Evolutionary conservation across 192 early-diverging fungal species (phyloP), one percentile per base, ranked within the genome.

Genomic region (Backusella tarrabulga): DNA sequence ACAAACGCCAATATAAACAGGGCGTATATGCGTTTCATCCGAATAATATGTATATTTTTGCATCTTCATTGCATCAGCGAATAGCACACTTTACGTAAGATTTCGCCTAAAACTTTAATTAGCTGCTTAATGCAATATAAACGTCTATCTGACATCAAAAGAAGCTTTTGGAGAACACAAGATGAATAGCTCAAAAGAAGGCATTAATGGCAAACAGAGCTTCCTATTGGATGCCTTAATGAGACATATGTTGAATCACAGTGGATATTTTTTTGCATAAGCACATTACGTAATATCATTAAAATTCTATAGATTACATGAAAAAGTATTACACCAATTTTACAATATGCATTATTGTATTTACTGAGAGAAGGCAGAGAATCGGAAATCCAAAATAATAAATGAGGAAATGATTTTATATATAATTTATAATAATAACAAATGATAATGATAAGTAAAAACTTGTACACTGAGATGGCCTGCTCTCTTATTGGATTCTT

Each of bases 401-500:
- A 34, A 60, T 36, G 15, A 56, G n/a, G 63, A 35, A 56, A 74
- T 38, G 36, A 17, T 26, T 36, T 63, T 34, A 56, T 29, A 44
- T 36, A 40, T 36, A 40, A 69, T 8, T 11, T 21, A 69, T 9
- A 69, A 1, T 19, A 21, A 69, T 38, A 38, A 17, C 32, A 68
- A 35, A 14, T 67, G 29, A 17, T 29, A 35, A 36, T 21, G n/a
- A 38, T n/a, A 44, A 72, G 50, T 29, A 44, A 26, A 50, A 72
- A 34, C 36, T 6, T 44, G 29, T 50, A 34, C 14, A 52, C 52
- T 29, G 29, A 72, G 42, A 72, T 17, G 34, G 6, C 11, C 23
- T 54, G 19, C 21, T 66, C 42, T 74, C 34, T 11, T 19, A 56
- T 66, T 74, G 36, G n/a, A 23, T 23, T 63, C 60, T 69, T 73